phyloP scores from a whole-genome alignment of 202 grass and related monocot species.

The Schoenoplectus tabernaemontani region DNA sequence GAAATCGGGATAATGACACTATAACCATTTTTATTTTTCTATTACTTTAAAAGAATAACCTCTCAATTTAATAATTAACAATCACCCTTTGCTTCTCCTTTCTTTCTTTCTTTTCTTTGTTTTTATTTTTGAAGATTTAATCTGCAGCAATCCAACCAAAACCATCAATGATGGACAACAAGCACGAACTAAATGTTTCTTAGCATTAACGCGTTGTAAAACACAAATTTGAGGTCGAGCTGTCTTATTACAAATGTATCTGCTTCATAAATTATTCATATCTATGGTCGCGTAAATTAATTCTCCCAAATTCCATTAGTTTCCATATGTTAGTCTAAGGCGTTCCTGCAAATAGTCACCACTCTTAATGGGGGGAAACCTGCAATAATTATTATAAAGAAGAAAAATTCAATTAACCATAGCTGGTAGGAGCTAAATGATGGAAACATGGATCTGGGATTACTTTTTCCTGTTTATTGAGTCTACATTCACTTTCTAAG shows the following conservation, averaged over 20 bases:
- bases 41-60: not conserved
- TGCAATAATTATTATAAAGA: constrained; percentile 11
- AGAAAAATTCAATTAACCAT: not conserved
- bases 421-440: not conserved
- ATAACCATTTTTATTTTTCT: not conserved
- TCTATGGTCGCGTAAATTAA: not conserved
- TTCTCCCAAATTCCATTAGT: constrained; percentile 5
- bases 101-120: not conserved
- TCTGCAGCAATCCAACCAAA: not conserved
- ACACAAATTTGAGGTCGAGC: not conserved
- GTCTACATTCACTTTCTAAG: too few relatives aligned
- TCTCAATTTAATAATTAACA: not conserved
- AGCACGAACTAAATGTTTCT: not conserved
- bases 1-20: not conserved
- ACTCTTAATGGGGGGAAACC: constrained; percentile 59
- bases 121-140: not conserved
- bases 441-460: not conserved
- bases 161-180: not conserved
- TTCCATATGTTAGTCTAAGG: constrained; percentile 35
- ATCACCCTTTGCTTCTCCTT: not conserved
- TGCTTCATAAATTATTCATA: not conserved
- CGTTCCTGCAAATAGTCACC: constrained; percentile 47
- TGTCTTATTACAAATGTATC: not conserved
- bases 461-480: not conserved
- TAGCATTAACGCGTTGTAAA: not conserved